A percentile compares a stretch with the other conserved stretches of the same genome.
Conservation (phyloP, 371 early-diverging fungal species). For the Batkoa obscura region DNA sequence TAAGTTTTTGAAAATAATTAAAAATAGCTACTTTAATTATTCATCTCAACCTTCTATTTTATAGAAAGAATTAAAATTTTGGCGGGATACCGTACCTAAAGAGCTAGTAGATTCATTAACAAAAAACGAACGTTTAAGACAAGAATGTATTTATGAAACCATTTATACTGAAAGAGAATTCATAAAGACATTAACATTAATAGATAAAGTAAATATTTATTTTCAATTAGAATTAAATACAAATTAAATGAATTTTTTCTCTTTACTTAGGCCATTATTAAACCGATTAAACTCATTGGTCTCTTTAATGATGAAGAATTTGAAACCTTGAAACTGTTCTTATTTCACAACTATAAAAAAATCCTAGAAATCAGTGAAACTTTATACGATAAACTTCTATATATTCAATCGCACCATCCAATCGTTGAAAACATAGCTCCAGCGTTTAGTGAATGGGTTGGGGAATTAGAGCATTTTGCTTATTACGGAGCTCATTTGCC, state of each 20-base stretch:
- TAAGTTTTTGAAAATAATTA: no score
- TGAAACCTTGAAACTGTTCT: not conserved
- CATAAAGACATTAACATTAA: conserved; percentile 11
- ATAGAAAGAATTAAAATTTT: not conserved
- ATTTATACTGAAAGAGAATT: conserved; percentile 16
- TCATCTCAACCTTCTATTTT: not conserved
- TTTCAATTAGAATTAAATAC: not conserved
- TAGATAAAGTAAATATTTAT: conserved; percentile 9
- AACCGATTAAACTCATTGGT: not conserved
- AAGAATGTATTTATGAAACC: conserved; percentile 16
- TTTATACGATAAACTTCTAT: not conserved
- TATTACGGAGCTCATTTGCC: not conserved
- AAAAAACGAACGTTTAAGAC: conserved; percentile 12
- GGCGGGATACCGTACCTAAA: not conserved
- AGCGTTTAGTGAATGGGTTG: not conserved
- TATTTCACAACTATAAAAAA: not conserved
- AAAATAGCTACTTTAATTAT: no score
- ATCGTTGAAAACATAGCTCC: not conserved
- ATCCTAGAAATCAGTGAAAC: not conserved
- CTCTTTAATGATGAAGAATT: not conserved
- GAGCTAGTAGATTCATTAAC: not conserved
- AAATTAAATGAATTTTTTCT: not conserved
- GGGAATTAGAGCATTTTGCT: not conserved
- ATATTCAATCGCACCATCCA: not conserved
- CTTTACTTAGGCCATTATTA: not conserved